Evolutionary conservation across 306 rosid genomes (phyloP), one percentile per base, ranked within the genome.

Genomic region (Quercus suber): DNA sequence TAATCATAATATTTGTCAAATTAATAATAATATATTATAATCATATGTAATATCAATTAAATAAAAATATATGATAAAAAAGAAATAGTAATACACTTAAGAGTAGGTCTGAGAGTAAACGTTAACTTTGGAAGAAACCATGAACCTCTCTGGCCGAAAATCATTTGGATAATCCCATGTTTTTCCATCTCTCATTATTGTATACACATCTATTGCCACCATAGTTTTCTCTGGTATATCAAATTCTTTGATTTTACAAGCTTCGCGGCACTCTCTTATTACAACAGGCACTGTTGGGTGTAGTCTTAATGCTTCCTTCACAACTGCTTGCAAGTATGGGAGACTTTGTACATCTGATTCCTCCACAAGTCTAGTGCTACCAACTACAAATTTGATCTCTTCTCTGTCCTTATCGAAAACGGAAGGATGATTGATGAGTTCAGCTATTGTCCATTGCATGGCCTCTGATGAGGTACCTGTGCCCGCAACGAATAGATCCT

Each of bases 401-500:
- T 79, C 79, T 75, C 89, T 86, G 5, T 80, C 78, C 61, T 77
- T 87, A 1, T 56, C 51, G 83, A 89, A 85, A 31, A 69, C 73
- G 15, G 81, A 63, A 1, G 88, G 93, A 30, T 74, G 88, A 86
- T 87, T 85, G 2, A 89, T 80, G 71, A 87, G 90, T 65, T 89
- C 89, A 1, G 89, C 88, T 63, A 87, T 82, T 15, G 89, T 35
- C 89, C 90, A 89, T 73, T 85, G 84, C 79, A 83, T 87, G 2
- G 85, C 82, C 82, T 86, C 88, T 30, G 86, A 73, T 7, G 86
- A 84, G 27, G 92, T 84, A 21, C 76, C 53, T 7, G 89, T 87
- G 71, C 90, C 89, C 69, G 73, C 92, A 55, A 87, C 55, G 81
- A 87, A 87, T 14, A 89, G 74, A 33, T 89, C 92, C 89, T 81